phyloP scores from a whole-genome alignment of 2,329 filamentous ascomycete genomes.

The Cryphonectria carpinicola region DNA sequence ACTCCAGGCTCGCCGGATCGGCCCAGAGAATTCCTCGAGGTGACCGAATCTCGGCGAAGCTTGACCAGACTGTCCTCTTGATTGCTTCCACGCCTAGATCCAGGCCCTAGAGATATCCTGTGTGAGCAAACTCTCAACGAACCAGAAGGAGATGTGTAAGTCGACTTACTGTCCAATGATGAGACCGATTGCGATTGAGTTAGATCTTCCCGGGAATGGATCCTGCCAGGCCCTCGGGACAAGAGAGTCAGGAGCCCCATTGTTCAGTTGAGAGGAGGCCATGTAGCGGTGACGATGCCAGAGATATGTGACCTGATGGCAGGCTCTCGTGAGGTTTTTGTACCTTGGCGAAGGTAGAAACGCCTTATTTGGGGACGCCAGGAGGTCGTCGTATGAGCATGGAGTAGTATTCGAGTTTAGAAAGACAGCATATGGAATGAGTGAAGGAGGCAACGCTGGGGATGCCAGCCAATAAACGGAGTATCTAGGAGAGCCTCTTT shows the following conservation, averaged over 20 bases:
- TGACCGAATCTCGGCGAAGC: background rate
- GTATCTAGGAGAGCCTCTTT: slow-evolving; percentile 3
- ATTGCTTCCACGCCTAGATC: slow-evolving; percentile 30
- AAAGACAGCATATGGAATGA: background rate
- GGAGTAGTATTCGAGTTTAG: background rate
- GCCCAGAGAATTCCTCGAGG: slow-evolving; percentile 30
- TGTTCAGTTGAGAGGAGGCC: slow-evolving; percentile 25
- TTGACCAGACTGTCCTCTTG: slow-evolving; percentile 23
- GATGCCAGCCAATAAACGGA: background rate
- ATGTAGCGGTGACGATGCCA: background rate
- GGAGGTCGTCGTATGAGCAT: background rate
- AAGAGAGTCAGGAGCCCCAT: slow-evolving; percentile 44
- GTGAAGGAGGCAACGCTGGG: background rate
- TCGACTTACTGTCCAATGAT: slow-evolving; percentile 15
- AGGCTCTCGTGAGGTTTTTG: background rate
- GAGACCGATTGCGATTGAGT: background rate
- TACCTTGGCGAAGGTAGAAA: slow-evolving; percentile 3
- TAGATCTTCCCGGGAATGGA: slow-evolving; percentile 16
- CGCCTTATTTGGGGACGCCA: background rate
- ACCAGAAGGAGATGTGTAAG: background rate
- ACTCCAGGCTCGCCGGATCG: slow-evolving; percentile 24
- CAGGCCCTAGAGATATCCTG: background rate
- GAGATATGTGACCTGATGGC: background rate
- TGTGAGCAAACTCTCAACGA: slow-evolving; percentile 6
- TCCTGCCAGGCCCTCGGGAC: slow-evolving; percentile 36